These are phyloP conservation scores for Exserohilum rostratum DNA, from an alignment of 2,329 filamentous ascomycete genomes.

Conservation along the genomic window DNA sequence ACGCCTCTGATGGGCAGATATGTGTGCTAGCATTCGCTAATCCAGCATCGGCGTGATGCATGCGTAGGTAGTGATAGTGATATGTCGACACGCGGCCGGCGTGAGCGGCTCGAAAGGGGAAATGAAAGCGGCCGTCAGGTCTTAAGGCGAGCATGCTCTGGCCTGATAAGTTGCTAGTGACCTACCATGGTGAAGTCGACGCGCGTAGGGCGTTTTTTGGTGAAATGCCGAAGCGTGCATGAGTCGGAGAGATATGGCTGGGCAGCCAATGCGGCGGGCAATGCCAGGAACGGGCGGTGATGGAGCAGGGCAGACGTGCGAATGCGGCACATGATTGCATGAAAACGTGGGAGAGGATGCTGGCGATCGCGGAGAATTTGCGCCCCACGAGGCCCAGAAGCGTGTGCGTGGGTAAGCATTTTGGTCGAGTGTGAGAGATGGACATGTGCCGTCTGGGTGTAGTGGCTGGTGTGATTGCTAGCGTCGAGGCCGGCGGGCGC, in stretches of 20 bases:
- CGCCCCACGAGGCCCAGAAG: constrained; percentile 13
- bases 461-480: constrained; percentile 10
- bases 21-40: constrained; percentile 46
- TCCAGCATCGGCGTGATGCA: constrained; percentile 30
- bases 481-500: constrained; percentile 16
- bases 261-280: constrained; percentile 16
- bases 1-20: constrained; percentile 39
- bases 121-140: constrained; percentile 6
- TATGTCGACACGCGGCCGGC: constrained; percentile 11
- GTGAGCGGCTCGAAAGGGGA: neutral
- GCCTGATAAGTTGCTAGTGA: constrained; percentile 1
- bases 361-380: constrained; percentile 20
- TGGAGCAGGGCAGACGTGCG: constrained; percentile 13
- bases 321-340: constrained; percentile 20
- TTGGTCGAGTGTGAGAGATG: no score
- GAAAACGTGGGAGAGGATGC: constrained; percentile 11
- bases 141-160: neutral
- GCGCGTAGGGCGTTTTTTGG: constrained; percentile 1
- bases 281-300: constrained; percentile 18
- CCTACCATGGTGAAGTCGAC: neutral
- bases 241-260: constrained; percentile 3
- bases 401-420: neutral
- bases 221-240: constrained; percentile 11
- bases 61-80: constrained; percentile 27
- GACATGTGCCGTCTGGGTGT: neutral